These are phyloP conservation scores for Aspergillus fischeri DNA, from an alignment of 2,329 filamentous ascomycete genomes.

Conservation along the genomic window DNA sequence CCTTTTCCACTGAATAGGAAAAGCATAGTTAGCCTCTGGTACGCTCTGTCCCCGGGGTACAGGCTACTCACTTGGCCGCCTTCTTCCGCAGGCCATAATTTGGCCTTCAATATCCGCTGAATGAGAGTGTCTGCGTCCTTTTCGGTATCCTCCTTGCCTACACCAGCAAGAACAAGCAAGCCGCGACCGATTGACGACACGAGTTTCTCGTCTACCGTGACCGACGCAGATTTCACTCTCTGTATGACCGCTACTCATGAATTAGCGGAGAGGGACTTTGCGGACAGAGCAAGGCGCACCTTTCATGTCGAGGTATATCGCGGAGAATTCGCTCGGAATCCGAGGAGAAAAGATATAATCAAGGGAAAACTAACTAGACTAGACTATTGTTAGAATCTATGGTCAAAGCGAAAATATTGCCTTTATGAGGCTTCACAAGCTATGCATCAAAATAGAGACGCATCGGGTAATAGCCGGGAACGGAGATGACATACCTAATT, in stretches of 20 bases:
- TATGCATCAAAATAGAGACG: neutral
- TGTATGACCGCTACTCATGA: conserved; percentile 72
- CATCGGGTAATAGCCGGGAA: neutral
- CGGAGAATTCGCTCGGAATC: neutral
- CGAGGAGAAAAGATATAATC: neutral
- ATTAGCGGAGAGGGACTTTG: neutral
- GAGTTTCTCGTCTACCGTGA: conserved; percentile 86
- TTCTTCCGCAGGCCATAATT: conserved; percentile 80
- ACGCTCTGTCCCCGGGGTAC: neutral
- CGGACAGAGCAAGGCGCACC: conserved; percentile 24
- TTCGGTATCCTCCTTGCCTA: conserved; percentile 83
- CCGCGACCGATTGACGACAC: conserved; percentile 90
- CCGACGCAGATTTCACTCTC: conserved; percentile 89
- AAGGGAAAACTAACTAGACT: neutral
- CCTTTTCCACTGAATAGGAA: conserved; percentile 71
- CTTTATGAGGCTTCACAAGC: neutral
- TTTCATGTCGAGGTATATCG: conserved; percentile 32
- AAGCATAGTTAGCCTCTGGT: conserved; percentile 2
- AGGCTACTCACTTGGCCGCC: conserved; percentile 56
- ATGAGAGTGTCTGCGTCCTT: conserved; percentile 84
- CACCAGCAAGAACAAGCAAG: conserved; percentile 83
- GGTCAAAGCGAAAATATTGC: neutral
- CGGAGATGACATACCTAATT: neutral
- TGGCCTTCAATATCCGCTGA: conserved; percentile 81
- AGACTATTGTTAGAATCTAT: neutral